Evolutionary conservation across 2,329 filamentous ascomycete species (phyloP), one percentile per base, ranked within the genome.

Genomic region (Bipolaris gigantea): DNA sequence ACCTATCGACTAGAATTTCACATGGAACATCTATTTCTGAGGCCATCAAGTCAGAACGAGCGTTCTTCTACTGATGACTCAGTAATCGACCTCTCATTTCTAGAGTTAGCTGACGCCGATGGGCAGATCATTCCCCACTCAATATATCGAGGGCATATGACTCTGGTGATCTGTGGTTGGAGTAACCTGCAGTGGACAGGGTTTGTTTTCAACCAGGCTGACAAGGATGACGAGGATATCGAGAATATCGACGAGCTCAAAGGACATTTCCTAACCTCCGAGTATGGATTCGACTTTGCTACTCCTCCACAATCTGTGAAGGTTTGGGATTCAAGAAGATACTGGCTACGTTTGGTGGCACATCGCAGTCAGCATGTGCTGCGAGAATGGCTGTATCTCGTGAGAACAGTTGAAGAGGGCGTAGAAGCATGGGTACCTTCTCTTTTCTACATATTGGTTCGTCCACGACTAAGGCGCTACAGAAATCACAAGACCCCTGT

Each of bases 321-420:
- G 18, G 7, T 8, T 5, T 56, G 57, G 57, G 59, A 60, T 41
- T 38, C 57, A 11, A 47, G 59, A 19, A 23, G 13, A 6, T 62
- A 60, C 30, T 62, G 45, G 38, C 41, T 62, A 13, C 39, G 38
- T 2, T 45, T 52, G 1, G 39, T 50, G 19, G 46, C 46, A 2
- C 25, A 53, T 30, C 41, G 56, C 10, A 35, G 18, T 9, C 30
- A 35, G 11, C 7, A 49, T 6, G 33, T 61, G 2, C 19, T 56
- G 1, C 19, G 43, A 32, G 55, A 58, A 40, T 56, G 48, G 44
- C 2, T 18, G 8, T 50, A 49, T n/a, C 27, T 58, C 4, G 41
- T 58, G n/a, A 16, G 30, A 10, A 56, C 43, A 2, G n/a, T 61
- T 5, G 48, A 61, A 33, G 47, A 33, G 11, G 39, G 53, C 3